These are phyloP conservation scores for Ophiocordyceps sinensis DNA, from an alignment of 2,329 filamentous ascomycete genomes.

Conservation along the genomic window DNA sequence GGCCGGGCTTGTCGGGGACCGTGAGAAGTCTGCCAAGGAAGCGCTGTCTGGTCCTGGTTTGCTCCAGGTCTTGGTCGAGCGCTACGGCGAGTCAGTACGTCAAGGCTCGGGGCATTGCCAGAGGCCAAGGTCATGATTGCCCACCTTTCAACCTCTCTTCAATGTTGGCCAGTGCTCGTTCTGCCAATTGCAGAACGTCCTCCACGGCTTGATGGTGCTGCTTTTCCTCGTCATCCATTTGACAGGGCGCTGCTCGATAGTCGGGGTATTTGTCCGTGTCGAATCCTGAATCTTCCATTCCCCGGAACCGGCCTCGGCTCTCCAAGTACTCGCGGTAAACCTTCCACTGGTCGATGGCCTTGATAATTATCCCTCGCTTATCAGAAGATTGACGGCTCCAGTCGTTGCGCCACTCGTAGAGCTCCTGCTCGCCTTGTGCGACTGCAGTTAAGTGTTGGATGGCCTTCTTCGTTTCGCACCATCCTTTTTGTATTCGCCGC, in stretches of 20 bases:
- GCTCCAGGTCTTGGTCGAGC: constrained; percentile 15
- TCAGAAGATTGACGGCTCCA: constrained; percentile 11
- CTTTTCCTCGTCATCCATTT: constrained; percentile 18
- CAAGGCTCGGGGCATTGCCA: background rate
- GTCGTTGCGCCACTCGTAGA: constrained; percentile 14
- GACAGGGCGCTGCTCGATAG: constrained; percentile 22
- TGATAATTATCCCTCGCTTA: constrained; percentile 17
- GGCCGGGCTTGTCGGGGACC: constrained; percentile 20
- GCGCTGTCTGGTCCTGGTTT: constrained; percentile 19
- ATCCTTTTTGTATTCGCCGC: constrained; percentile 25
- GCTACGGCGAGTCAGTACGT: constrained; percentile 7
- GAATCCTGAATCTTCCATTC: constrained; percentile 22
- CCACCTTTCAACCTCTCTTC: constrained; percentile 21
- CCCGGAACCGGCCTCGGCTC: constrained; percentile 18
- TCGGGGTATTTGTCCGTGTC: constrained; percentile 23
- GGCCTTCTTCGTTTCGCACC: constrained; percentile 16
- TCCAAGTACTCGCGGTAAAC: constrained; percentile 20
- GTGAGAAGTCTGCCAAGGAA: constrained; percentile 25
- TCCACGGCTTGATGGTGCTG: constrained; percentile 15
- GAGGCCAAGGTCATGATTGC: no score
- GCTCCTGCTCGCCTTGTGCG: constrained; percentile 9
- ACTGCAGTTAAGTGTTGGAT: no score
- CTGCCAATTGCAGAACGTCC: constrained; percentile 17
- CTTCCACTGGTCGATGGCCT: constrained; percentile 16
- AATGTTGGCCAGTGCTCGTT: constrained; percentile 19